Percentiles rank a stretch among this genome's conserved stretches.
These are phyloP conservation scores for Blastobotrys buckinghamii DNA, from an alignment of 1,139 yeast species.

Conservation along the genomic window DNA sequence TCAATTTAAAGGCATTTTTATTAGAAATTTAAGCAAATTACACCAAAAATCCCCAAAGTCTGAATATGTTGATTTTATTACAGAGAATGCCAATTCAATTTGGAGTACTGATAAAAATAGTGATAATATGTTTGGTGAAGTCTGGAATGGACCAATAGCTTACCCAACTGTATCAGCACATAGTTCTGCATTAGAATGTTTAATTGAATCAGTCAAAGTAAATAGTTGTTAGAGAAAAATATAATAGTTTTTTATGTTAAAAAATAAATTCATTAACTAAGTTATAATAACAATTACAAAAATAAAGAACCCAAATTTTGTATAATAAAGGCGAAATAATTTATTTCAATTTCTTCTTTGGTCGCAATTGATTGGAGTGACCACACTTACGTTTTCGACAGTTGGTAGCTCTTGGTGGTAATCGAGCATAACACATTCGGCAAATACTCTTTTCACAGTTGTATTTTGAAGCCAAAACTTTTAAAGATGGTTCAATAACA, in stretches of 20 bases:
- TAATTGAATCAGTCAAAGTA: constrained; percentile 6
- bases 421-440: constrained; percentile 99
- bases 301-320: background rate
- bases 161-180: constrained; percentile 6
- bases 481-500: constrained; percentile 98
- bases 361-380: constrained; percentile 99
- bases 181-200: constrained; percentile 11
- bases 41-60: constrained; percentile 8
- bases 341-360: constrained; percentile 99
- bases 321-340: constrained; percentile 34
- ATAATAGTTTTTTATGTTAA: background rate
- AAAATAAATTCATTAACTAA: background rate
- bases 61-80: constrained; percentile 8
- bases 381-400: constrained; percentile 99
- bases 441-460: constrained; percentile 99
- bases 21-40: constrained; percentile 17
- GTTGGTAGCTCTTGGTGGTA: constrained; percentile 99
- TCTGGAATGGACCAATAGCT: constrained; percentile 12
- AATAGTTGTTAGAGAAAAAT: background rate
- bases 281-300: background rate
- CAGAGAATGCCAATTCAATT: constrained; percentile 10
- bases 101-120: constrained; percentile 6
- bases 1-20: constrained; percentile 20
- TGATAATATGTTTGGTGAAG: constrained; percentile 11
- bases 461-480: constrained; percentile 98